A percentile compares a stretch with the other conserved stretches of the same genome.
Evolutionary conservation across 371 early-diverging fungal species (phyloP).

Genomic region (Smittium mucronatum): DNA sequence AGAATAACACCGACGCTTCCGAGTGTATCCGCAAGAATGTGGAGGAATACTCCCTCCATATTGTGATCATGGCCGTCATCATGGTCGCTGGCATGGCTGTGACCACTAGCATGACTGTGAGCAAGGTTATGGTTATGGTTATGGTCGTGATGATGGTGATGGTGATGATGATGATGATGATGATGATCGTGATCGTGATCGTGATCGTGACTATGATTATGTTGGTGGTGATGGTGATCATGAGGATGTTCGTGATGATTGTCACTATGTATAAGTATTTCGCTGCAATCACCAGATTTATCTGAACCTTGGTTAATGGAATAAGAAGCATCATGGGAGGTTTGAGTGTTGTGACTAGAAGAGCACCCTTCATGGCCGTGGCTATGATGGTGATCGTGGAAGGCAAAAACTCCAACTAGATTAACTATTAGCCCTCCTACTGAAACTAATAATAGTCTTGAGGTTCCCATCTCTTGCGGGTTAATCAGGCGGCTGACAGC

Average conservation of each 20-base stretch:
- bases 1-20: conserved; percentile 92
- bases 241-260: conserved; percentile 36
- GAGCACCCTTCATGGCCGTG: conserved; percentile 37
- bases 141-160: conserved; percentile 29
- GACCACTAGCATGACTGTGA: conserved; percentile 20
- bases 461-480: conserved; percentile 78
- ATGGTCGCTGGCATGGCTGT: conserved; percentile 20
- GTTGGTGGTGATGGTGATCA: conserved; percentile 18
- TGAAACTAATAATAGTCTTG: conserved; percentile 69
- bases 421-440: conserved; percentile 85
- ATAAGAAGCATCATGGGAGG: too few species aligned
- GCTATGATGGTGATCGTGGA: conserved; percentile 66
- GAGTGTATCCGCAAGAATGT: conserved; percentile 87
- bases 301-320: too few species aligned
- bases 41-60: conserved; percentile 87
- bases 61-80: conserved; percentile 42
- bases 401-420: conserved; percentile 81
- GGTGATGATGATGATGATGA: conserved; percentile 34
- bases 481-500: conserved; percentile 72
- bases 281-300: too few species aligned
- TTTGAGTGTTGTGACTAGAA: background rate
- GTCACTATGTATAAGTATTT: conserved; percentile 21
- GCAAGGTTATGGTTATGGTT: conserved; percentile 21
- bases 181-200: conserved; percentile 27
- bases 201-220: background rate